These are phyloP conservation scores for Halenospora varia DNA, from an alignment of 495 filamentous ascomycete species.

Conservation along the genomic window DNA sequence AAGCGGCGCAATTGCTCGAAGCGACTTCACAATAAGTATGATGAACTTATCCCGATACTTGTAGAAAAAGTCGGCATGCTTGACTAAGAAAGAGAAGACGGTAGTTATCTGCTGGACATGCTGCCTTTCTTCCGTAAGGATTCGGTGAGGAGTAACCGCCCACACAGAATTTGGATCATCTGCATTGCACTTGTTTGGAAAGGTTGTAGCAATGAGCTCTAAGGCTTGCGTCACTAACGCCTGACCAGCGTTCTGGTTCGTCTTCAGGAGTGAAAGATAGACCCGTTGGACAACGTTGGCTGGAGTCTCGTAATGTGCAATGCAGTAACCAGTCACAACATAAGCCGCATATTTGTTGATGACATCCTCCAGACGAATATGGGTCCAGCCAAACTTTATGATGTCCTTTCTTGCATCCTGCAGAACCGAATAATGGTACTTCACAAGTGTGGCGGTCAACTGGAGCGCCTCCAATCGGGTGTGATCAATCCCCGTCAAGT, in stretches of 20 bases:
- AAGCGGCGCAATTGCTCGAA: slow-evolving; percentile 81
- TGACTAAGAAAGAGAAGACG: slow-evolving; percentile 94
- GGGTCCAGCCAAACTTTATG: slow-evolving; percentile 99
- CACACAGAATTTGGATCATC: slow-evolving; percentile 62
- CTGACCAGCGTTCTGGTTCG: slow-evolving; percentile 91
- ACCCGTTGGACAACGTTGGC: slow-evolving; percentile 93
- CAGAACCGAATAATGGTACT: slow-evolving; percentile 80
- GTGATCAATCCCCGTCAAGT: slow-evolving; percentile 84
- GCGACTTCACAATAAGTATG: slow-evolving; percentile 78
- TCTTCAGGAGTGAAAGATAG: slow-evolving; percentile 82
- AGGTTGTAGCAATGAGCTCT: slow-evolving; percentile 86
- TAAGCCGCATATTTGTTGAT: slow-evolving; percentile 99
- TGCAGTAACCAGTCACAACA: slow-evolving; percentile 95
- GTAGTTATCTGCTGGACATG: slow-evolving; percentile 94
- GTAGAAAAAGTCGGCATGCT: slow-evolving; percentile 92
- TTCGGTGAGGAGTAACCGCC: slow-evolving; percentile 86
- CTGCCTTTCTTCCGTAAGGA: slow-evolving; percentile 90
- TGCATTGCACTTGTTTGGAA: slow-evolving; percentile 64
- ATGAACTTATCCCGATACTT: slow-evolving; percentile 89
- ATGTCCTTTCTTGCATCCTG: slow-evolving; percentile 94
- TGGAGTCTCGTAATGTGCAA: slow-evolving; percentile 93
- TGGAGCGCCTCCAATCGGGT: slow-evolving; percentile 95
- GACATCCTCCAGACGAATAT: slow-evolving; percentile 95
- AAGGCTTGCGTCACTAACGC: slow-evolving; percentile 90
- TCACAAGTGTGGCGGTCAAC: slow-evolving; percentile 87